Base-by-base conservation (phyloP, 805 yeast species). In the Yarrowia alimentaria region DNA sequence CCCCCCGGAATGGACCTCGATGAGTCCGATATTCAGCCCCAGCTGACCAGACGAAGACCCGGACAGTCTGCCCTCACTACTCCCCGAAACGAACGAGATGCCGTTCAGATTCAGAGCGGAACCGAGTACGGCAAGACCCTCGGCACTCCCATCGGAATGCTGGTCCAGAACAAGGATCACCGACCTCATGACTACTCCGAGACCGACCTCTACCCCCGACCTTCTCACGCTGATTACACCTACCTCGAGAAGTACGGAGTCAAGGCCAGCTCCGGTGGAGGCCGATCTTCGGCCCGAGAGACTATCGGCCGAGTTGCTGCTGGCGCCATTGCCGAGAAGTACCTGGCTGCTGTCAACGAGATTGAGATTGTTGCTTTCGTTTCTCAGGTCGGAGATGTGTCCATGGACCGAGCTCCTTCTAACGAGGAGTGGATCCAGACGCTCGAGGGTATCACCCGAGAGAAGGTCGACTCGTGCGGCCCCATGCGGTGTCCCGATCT, bases 241-340 rank as follows among this genome's bases (percentile, higher is more conserved):
- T 93, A 93, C 70, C 73, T 86, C 63, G 74, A 78, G 57, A 93
- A 93, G 69, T 93, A 93, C 70, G 95, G 96, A 33, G 76, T 81
- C 59, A 93, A 93, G 71, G 94, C 97, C 4, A 79, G 95, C 5
- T 83, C 94, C 28, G 99, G 99, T 48, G 99, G 99, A 63, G 99
- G 99, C 56, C 80, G 99, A 65, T 85, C 97, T 10, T 81, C 91
- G 35, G 99, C 99, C 7, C 81, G 99, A 68, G 99, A 93, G 71
- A 93, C 99, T 33, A 93, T 93, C 61, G 99, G 99, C 53, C 80
- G 99, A 68, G 99, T 93, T 50, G 98, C 98, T 40, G 98, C 97
- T 7, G 97, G 97, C 63, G 98, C 96, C 47, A 81, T 93, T 68
- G 99, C 99, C 43, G 99, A 93, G 68, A 91, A 90, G 70, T 82